Evolutionary conservation across 805 yeast species (phyloP).

Genomic region (Wickerhamiella galacta): DNA sequence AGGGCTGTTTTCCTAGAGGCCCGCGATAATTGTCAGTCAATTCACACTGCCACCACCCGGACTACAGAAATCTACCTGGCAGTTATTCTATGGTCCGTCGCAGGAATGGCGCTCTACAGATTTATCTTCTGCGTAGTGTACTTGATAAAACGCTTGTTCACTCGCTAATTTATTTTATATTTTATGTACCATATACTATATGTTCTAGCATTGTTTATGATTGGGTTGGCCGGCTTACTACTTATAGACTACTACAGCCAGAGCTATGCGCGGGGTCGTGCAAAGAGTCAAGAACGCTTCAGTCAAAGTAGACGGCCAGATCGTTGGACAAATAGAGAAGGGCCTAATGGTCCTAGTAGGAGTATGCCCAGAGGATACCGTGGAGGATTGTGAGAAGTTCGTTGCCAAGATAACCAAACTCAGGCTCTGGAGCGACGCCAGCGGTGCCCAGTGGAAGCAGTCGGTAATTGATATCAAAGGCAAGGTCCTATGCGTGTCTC

Average conservation of each 20-base stretch:
- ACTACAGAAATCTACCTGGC: constrained; percentile 42
- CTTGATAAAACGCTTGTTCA: constrained; percentile 25
- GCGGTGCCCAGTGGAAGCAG: constrained; percentile 64
- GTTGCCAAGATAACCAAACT: constrained; percentile 50
- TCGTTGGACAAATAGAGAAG: constrained; percentile 52
- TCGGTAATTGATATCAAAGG: constrained; percentile 48
- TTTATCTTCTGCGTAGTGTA: constrained; percentile 59
- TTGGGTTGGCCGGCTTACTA: too few species aligned
- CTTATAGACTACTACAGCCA: too few species aligned
- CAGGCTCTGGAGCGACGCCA: constrained; percentile 59
- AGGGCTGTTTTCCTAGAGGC: constrained; percentile 1
- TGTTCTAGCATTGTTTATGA: background rate
- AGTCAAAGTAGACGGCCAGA: constrained; percentile 58
- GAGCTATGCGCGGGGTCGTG: constrained; percentile 69
- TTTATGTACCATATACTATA: background rate
- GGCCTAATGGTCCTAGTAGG: constrained; percentile 80
- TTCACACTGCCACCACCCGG: constrained; percentile 20
- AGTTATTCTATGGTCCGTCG: constrained; percentile 84
- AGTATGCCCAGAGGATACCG: constrained; percentile 59
- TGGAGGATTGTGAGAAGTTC: constrained; percentile 51
- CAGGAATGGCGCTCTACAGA: constrained; percentile 71
- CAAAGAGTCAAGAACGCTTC: constrained; percentile 83
- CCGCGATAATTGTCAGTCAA: constrained; percentile 11
- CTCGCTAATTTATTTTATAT: constrained; percentile 11
- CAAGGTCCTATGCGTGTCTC: constrained; percentile 74